A percentile compares a stretch with the other conserved stretches of the same genome.
These are phyloP conservation scores for Suillus decipiens DNA, from an alignment of 768 basidiomycete genomes.

Conservation along the genomic window DNA sequence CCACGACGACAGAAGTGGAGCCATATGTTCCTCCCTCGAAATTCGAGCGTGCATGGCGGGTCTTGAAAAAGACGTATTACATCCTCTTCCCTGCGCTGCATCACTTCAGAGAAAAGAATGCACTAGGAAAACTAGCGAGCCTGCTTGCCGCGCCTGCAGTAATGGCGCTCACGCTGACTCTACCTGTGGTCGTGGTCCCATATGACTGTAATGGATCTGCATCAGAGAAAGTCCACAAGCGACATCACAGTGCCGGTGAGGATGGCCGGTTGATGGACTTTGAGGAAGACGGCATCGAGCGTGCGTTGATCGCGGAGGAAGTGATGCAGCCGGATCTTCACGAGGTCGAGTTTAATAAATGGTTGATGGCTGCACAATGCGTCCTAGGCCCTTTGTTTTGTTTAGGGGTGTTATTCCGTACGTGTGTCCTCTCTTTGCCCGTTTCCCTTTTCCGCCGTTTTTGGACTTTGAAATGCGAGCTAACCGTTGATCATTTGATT, in stretches of 20 bases:
- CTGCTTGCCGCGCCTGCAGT: conserved; percentile 88
- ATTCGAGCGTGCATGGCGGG: conserved; percentile 36
- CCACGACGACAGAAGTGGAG: conserved; percentile 47
- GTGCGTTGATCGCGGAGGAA: conserved; percentile 71
- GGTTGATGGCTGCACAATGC: conserved; percentile 85
- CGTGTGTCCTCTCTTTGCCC: conserved; percentile 29
- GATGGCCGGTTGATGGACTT: conserved; percentile 62
- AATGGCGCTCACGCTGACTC: conserved; percentile 79
- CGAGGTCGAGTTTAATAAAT: conserved; percentile 70
- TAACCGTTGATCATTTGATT: neutral
- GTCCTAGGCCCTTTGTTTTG: conserved; percentile 80
- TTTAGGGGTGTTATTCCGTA: conserved; percentile 75
- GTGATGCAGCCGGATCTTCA: conserved; percentile 71
- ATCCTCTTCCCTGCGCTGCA: conserved; percentile 87
- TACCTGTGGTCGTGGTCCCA: conserved; percentile 83
- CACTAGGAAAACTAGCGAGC: conserved; percentile 69
- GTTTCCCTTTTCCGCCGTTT: neutral
- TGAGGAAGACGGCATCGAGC: conserved; percentile 74
- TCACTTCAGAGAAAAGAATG: conserved; percentile 67
- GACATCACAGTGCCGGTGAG: conserved; percentile 23
- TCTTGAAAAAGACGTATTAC: conserved; percentile 48
- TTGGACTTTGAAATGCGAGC: neutral
- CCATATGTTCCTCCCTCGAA: conserved; percentile 42
- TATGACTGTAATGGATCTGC: conserved; percentile 33
- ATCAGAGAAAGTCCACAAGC: conserved; percentile 24